Evolutionary conservation across 192 early-diverging fungal genomes (phyloP).

Genomic region (Thoreauomyces humboldtii): DNA sequence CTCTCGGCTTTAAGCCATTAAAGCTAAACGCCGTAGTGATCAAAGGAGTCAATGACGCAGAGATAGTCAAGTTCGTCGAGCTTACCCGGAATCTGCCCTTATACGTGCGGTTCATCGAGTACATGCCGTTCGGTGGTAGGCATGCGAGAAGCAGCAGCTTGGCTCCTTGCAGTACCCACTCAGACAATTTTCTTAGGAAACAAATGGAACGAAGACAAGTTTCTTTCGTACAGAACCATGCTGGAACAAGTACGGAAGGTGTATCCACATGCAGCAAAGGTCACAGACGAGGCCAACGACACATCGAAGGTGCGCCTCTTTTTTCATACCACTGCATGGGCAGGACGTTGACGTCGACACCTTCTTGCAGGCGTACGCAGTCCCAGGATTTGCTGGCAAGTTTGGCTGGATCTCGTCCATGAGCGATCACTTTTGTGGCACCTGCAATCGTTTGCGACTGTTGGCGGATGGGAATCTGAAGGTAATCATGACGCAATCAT

Average conservation of each 20-base stretch:
- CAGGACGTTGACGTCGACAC: neutral
- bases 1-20: constrained; percentile 64
- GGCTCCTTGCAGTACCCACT: neutral
- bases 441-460: constrained; percentile 90
- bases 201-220: constrained; percentile 77
- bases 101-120: constrained; percentile 93
- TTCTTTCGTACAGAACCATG: constrained; percentile 82
- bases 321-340: neutral
- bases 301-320: constrained; percentile 67
- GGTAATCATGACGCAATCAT: constrained; percentile 41
- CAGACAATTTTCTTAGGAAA: constrained; percentile 57
- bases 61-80: constrained; percentile 80
- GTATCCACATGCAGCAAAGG: constrained; percentile 64
- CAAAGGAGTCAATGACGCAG: constrained; percentile 78
- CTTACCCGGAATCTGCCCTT: constrained; percentile 74
- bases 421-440: constrained; percentile 95
- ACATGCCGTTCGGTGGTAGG: constrained; percentile 97
- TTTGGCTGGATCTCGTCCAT: constrained; percentile 98
- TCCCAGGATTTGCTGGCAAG: constrained; percentile 79
- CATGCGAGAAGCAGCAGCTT: neutral
- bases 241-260: constrained; percentile 51
- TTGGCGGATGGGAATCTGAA: constrained; percentile 95
- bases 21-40: constrained; percentile 97
- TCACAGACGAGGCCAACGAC: constrained; percentile 75
- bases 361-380: constrained; percentile 54